These are phyloP conservation scores for Dryadomyces quercivorus DNA, from an alignment of 2,329 filamentous ascomycete species.

Conservation along the genomic window DNA sequence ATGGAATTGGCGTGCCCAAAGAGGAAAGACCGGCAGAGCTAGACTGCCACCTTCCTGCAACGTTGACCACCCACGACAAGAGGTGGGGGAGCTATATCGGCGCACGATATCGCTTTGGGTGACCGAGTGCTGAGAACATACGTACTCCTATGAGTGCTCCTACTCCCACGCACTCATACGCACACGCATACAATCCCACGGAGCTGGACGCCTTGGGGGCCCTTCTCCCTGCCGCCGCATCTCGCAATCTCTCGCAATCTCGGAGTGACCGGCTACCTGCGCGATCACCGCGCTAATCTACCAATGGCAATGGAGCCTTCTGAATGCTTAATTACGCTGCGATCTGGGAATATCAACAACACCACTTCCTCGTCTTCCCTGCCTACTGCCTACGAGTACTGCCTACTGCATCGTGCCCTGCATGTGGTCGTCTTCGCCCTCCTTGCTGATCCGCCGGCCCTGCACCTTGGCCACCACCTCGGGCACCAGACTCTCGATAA, in stretches of 20 bases:
- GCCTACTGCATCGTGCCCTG: neutral
- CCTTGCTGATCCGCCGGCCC: constrained; percentile 55
- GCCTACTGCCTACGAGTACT: too few relatives aligned
- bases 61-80: too few relatives aligned
- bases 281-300: neutral
- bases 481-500: constrained; percentile 63
- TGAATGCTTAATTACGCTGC: too few relatives aligned
- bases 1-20: neutral
- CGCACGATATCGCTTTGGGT: neutral
- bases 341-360: too few relatives aligned
- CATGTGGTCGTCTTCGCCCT: constrained; percentile 56
- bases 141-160: too few relatives aligned
- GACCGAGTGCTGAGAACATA: too few relatives aligned
- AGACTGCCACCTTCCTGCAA: neutral
- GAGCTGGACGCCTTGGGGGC: too few relatives aligned
- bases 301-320: too few relatives aligned
- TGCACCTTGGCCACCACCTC: constrained; percentile 70
- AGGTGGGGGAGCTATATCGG: too few relatives aligned
- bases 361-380: neutral
- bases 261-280: neutral
- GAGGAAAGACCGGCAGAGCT: neutral
- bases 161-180: too few relatives aligned
- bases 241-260: neutral
- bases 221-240: neutral
- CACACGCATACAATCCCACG: too few relatives aligned